Base-by-base conservation (phyloP, 495 filamentous ascomycete species). In the Podospora fimiseda region DNA sequence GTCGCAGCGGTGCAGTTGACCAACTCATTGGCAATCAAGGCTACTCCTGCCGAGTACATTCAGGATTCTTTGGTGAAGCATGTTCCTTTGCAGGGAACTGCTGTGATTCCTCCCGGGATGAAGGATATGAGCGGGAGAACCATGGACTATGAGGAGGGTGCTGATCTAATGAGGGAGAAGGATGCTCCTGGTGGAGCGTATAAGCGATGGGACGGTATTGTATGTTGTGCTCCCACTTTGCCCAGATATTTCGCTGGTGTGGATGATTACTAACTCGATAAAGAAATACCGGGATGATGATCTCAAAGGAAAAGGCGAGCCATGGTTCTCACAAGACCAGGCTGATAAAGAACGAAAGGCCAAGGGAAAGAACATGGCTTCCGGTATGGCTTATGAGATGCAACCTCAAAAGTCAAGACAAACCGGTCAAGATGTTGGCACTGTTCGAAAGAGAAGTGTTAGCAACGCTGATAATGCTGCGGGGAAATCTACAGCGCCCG, bases 131-230 rank as follows among this genome's bases (percentile, higher is more conserved):
- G 79, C 21, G 91, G 91, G 0, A 75, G 81, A 27, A 71, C 75
- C 0, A 87, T 95, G 69, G 52, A 83, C 0, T 98, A 98, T 60
- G 74, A 90, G 59, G 93, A 98, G 62, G 93, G 91, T 2, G 74
- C 82, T 0, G 87, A 96, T 53, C 72, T 95, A 70, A 89, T 88
- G 84, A 76, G 82, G 15, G 90, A 94, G 52, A 51, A 58, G 0
- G 75, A 78, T 47, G 80, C 78, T 2, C 64, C 65, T 0, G 84
- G 82, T 15, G 83, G 80, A 1, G 62, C 77, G 0, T 89, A 89
- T 57, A 85, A 77, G 62, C 69, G 84, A 43, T 93, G 82, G 76
- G 74, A 78, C 9, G 78, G 78, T 36, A 60, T 86, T 21, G 87
- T 91, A 76, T 60, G 84, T 76, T 13, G 16, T 19, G 27, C 40